Evolutionary conservation across 2,329 filamentous ascomycete genomes (phyloP).

Genomic region (Trichophaea hybrida): DNA sequence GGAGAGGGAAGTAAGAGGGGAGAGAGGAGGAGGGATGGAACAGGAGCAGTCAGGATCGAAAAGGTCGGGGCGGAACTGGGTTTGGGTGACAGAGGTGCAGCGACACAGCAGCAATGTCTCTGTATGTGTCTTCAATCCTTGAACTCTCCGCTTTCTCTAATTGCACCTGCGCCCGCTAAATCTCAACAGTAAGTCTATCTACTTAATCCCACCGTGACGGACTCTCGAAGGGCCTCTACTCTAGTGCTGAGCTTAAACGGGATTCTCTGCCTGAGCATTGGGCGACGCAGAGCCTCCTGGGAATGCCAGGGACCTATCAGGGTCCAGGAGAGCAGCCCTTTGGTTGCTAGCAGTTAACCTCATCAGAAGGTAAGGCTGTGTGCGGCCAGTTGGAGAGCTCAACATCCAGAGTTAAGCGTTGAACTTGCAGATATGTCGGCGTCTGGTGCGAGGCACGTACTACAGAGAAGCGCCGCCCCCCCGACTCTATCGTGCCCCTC

Average conservation of each 20-base stretch:
- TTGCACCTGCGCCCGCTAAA: neutral
- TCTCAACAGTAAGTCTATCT: neutral
- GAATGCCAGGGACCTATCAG: conserved; percentile 2
- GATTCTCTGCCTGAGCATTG: neutral
- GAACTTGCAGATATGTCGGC: too few relatives aligned
- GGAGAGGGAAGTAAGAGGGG: conserved; percentile 20
- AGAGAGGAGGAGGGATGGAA: conserved; percentile 18
- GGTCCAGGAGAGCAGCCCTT: neutral
- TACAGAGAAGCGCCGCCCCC: too few relatives aligned
- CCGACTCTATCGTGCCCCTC: too few relatives aligned
- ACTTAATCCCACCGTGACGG: neutral
- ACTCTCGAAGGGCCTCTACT: neutral
- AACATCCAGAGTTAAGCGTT: too few relatives aligned
- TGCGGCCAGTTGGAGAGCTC: neutral
- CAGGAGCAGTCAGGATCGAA: conserved; percentile 20
- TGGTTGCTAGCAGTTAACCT: neutral
- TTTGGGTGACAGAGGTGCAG: conserved; percentile 14
- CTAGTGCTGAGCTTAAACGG: neutral
- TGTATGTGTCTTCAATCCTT: neutral
- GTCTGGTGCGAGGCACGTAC: too few relatives aligned
- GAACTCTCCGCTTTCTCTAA: neutral
- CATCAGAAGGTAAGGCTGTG: neutral
- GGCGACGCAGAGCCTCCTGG: neutral
- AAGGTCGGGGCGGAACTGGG: conserved; percentile 21
- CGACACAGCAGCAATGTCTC: neutral